A percentile compares a stretch with the other conserved stretches of the same genome.
Evolutionary conservation across 2,329 filamentous ascomycete species (phyloP).

Genomic region (Albifimbria verrucaria): DNA sequence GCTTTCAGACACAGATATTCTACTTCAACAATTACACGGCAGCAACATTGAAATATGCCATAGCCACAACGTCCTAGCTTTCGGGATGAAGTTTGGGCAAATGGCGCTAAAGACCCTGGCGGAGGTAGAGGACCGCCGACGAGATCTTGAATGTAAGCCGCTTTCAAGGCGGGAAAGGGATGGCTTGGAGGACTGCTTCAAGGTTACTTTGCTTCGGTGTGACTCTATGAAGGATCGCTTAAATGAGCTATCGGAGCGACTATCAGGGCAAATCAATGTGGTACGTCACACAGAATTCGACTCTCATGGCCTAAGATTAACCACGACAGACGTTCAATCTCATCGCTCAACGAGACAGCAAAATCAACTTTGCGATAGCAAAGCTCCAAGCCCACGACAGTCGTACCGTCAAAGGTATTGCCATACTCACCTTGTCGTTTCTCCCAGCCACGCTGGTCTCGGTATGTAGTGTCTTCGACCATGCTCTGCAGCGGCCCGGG

Average conservation of each 20-base stretch:
- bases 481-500: neutral
- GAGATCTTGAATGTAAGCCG: constrained; percentile 1
- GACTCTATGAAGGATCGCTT: constrained; percentile 3
- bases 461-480: neutral
- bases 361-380: constrained; percentile 6
- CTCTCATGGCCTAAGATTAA: neutral
- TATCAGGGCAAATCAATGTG: constrained; percentile 8
- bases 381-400: constrained; percentile 5
- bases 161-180: constrained; percentile 1
- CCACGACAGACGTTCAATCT: constrained; percentile 5
- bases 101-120: neutral
- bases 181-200: constrained; percentile 2
- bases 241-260: constrained; percentile 1
- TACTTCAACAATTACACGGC: constrained; percentile 5
- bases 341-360: constrained; percentile 8
- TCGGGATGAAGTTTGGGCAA: constrained; percentile 2
- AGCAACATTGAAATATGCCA: constrained; percentile 7
- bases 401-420: constrained; percentile 3
- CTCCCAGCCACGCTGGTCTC: constrained; percentile 6
- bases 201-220: neutral
- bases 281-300: too few relatives aligned
- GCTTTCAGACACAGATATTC: constrained; percentile 3
- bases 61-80: constrained; percentile 3
- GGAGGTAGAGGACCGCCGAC: constrained; percentile 2
- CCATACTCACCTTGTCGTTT: constrained; percentile 3